These are phyloP conservation scores for Xylaria sp. DNA, from an alignment of 2,329 filamentous ascomycete genomes.

Conservation along the genomic window DNA sequence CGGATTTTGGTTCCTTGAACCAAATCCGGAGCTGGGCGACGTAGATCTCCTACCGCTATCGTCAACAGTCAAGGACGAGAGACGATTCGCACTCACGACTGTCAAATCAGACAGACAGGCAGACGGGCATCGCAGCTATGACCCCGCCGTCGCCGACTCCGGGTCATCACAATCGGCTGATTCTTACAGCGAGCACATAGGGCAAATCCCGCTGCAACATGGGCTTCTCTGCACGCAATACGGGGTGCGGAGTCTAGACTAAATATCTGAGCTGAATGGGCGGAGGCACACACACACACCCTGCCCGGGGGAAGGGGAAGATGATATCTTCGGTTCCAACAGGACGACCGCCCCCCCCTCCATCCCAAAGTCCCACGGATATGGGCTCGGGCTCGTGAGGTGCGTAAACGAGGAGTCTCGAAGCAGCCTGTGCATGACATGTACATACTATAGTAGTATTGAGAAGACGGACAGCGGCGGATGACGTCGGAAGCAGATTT, in stretches of 20 bases:
- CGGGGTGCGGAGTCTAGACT: background rate
- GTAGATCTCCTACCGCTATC: slow-evolving; percentile 21
- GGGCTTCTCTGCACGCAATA: background rate
- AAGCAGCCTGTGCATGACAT: too few relatives aligned
- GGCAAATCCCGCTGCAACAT: background rate
- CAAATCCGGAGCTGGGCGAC: slow-evolving; percentile 11
- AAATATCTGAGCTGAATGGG: background rate
- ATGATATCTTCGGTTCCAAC: background rate
- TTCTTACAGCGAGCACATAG: slow-evolving; percentile 16
- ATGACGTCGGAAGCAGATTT: background rate
- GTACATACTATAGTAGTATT: background rate
- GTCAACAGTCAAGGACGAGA: slow-evolving; percentile 7
- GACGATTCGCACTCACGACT: slow-evolving; percentile 18
- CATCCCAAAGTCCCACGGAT: background rate
- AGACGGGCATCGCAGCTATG: background rate
- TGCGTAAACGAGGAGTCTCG: background rate
- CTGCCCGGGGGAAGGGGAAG: too few relatives aligned
- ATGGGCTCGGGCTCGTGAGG: background rate
- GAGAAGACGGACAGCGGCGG: background rate
- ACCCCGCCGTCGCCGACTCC: slow-evolving; percentile 1
- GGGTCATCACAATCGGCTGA: slow-evolving; percentile 20
- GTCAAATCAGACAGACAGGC: slow-evolving; percentile 4
- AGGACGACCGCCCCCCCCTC: too few relatives aligned
- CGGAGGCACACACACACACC: too few relatives aligned
- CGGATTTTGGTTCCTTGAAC: background rate